phyloP scores from a whole-genome alignment of 176 grass and related monocot species.

The Triticum turgidum region DNA sequence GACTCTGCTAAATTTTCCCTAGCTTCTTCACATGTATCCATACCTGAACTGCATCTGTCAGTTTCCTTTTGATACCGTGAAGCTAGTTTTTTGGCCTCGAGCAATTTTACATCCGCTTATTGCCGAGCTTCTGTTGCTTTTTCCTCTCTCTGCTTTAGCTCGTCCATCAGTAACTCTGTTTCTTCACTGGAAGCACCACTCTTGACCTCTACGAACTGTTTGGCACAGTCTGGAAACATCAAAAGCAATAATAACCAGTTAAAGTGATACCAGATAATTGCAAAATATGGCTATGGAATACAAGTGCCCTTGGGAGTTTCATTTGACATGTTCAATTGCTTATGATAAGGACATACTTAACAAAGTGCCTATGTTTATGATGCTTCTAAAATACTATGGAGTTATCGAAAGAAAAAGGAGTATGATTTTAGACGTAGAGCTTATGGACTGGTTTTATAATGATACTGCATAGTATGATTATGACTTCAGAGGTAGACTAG shows the following conservation, averaged over 20 bases:
- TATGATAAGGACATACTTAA: background rate
- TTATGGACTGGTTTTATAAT: background rate
- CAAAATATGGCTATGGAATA: background rate
- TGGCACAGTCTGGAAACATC: slow-evolving; percentile 65
- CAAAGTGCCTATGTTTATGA: background rate
- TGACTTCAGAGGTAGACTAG: background rate
- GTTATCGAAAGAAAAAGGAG: background rate
- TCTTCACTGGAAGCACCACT: slow-evolving; percentile 54
- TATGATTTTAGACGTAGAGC: background rate
- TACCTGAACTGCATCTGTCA: no score
- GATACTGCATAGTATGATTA: no score
- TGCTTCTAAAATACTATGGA: background rate
- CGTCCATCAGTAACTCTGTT: slow-evolving; percentile 79
- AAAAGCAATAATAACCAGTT: background rate
- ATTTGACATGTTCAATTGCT: background rate
- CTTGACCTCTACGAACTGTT: slow-evolving; percentile 47
- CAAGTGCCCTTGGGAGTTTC: background rate
- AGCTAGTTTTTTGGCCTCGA: no score
- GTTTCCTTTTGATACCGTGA: no score
- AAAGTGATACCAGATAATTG: background rate
- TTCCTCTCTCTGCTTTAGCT: slow-evolving; percentile 79
- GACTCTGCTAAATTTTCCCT: no score
- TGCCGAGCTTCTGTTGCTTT: background rate
- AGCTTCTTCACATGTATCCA: no score
- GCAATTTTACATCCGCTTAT: no score